Evolutionary conservation across 2,329 filamentous ascomycete genomes (phyloP).

Genomic region (Onygenales sp.): DNA sequence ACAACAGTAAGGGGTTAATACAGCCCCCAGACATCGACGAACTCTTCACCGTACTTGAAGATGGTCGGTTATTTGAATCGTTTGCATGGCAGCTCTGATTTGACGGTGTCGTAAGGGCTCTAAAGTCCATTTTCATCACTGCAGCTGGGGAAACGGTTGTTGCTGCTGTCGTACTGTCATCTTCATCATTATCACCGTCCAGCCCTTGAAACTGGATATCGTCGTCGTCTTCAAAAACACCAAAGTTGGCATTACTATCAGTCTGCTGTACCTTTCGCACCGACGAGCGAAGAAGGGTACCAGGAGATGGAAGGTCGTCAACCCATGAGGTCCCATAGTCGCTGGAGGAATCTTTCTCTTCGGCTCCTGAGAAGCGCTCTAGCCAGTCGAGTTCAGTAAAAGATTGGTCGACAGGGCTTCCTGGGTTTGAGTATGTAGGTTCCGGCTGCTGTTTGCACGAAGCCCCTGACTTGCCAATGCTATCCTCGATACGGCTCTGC

Average conservation of each 20-base stretch:
- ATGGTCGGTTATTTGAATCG: neutral
- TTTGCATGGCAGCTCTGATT: neutral
- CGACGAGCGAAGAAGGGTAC: conserved; percentile 15
- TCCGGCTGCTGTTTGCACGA: neutral
- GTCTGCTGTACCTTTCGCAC: neutral
- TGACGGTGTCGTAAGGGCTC: no score
- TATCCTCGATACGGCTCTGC: neutral
- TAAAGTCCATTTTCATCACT: neutral
- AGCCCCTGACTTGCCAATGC: neutral
- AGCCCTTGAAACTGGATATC: neutral
- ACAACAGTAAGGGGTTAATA: neutral
- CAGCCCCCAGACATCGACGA: neutral
- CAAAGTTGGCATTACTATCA: neutral
- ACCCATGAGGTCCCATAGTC: conserved; percentile 24
- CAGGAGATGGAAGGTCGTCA: conserved; percentile 30
- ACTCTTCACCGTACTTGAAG: neutral
- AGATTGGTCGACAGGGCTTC: conserved; percentile 8
- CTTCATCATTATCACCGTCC: neutral
- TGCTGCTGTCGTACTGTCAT: no score
- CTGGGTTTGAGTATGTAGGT: neutral
- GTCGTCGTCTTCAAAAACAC: neutral
- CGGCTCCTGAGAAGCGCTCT: neutral
- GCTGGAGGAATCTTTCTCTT: conserved; percentile 17
- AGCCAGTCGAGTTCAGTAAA: conserved; percentile 7
- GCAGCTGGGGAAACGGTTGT: neutral